These are phyloP conservation scores for Microbotryomycetes sp. DNA, from an alignment of 1,284 basidiomycete genomes.

Conservation along the genomic window DNA sequence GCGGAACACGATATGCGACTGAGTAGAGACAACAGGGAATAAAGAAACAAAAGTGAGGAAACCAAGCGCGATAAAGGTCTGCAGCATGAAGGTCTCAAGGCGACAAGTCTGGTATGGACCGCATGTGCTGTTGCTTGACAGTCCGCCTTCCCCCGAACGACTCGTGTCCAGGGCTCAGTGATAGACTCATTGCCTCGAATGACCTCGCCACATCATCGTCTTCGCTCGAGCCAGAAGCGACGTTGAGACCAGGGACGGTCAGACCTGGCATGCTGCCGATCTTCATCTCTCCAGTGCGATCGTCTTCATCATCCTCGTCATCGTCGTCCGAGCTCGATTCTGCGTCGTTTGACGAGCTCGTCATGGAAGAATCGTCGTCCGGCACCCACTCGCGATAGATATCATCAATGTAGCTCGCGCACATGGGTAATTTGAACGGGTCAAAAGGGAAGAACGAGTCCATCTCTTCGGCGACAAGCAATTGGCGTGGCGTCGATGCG, in stretches of 20 bases:
- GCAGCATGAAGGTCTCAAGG: neutral
- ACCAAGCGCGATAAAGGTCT: no score
- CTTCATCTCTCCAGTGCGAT: conserved; percentile 8
- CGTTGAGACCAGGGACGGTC: conserved; percentile 16
- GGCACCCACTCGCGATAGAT: conserved; percentile 50
- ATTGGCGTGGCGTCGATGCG: conserved; percentile 8
- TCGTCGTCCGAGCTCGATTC: conserved; percentile 35
- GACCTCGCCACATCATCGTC: conserved; percentile 22
- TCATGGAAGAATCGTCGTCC: conserved; percentile 45
- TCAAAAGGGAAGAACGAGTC: conserved; percentile 99
- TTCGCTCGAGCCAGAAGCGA: neutral
- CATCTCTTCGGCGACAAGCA: conserved; percentile 42
- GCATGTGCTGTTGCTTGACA: neutral
- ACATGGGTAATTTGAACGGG: conserved; percentile 76
- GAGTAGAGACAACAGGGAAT: no score
- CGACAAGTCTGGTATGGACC: neutral
- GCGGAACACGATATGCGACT: no score
- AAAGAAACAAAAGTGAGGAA: no score
- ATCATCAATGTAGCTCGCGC: conserved; percentile 45
- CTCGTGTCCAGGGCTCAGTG: neutral
- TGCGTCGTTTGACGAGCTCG: conserved; percentile 10
- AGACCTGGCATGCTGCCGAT: conserved; percentile 5
- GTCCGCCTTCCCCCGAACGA: conserved; percentile 3
- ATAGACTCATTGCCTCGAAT: conserved; percentile 28
- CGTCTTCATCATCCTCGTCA: conserved; percentile 7